phyloP scores from a whole-genome alignment of 2,329 filamentous ascomycete species.

The Cordyceps militaris region DNA sequence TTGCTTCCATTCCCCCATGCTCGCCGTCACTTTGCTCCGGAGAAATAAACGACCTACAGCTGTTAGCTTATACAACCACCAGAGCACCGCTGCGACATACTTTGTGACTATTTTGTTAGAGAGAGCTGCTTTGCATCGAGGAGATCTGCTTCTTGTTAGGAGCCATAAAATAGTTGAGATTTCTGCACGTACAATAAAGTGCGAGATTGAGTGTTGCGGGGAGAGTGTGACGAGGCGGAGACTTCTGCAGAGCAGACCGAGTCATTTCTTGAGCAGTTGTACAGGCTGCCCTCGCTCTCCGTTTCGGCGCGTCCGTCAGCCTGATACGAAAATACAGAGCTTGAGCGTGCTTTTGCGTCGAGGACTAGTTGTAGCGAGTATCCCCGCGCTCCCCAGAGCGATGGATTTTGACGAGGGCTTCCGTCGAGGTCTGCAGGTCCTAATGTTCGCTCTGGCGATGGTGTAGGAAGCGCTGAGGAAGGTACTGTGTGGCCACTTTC shows the following conservation, averaged over 20 bases:
- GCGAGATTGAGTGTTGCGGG: not conserved
- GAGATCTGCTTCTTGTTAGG: conserved; percentile 2
- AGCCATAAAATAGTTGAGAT: not conserved
- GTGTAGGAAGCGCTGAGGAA: conserved; percentile 12
- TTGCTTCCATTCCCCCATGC: conserved; percentile 21
- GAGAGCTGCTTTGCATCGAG: not conserved
- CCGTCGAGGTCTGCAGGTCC: conserved; percentile 3
- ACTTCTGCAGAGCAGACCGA: conserved; percentile 7
- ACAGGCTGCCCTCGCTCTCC: conserved; percentile 1
- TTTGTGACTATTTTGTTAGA: conserved; percentile 3
- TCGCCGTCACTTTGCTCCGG: conserved; percentile 18
- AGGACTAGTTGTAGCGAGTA: conserved; percentile 3
- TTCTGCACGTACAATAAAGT: not conserved
- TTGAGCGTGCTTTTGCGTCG: not conserved
- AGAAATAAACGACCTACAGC: conserved; percentile 25
- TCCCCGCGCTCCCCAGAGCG: not conserved
- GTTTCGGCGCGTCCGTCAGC: conserved; percentile 3
- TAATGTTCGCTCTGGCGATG: conserved; percentile 12
- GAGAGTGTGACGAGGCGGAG: not conserved
- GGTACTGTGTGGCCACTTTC: conserved; percentile 11
- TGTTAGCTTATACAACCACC: not conserved
- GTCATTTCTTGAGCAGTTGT: conserved; percentile 6
- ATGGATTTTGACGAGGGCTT: not conserved
- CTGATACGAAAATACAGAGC: conserved; percentile 1
- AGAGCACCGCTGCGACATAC: not conserved